Percentiles rank a stretch among this genome's conserved stretches.
Conservation (phyloP, 208 protist genomes). For the Angomonas ambiguus region DNA sequence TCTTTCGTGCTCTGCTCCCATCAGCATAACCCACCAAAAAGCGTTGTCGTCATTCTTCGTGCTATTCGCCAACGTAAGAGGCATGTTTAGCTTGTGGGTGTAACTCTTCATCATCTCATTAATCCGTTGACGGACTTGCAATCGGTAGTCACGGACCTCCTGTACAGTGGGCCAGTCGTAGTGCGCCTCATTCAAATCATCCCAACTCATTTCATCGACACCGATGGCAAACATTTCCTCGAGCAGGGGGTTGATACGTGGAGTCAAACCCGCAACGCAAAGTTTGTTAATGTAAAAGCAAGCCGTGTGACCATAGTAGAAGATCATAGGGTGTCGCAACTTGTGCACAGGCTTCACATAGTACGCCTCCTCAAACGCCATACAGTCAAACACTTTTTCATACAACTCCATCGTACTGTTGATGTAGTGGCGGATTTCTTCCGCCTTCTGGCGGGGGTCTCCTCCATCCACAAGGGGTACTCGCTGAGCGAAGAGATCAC, state of each 20-base stretch:
- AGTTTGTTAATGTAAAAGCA: constrained; percentile 97
- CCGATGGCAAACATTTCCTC: constrained; percentile 94
- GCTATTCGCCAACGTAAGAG: constrained; percentile 76
- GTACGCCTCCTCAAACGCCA: constrained; percentile 79
- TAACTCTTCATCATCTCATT: constrained; percentile 70
- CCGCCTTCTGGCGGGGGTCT: constrained; percentile 54
- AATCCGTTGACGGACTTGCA: constrained; percentile 68
- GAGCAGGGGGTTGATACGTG: constrained; percentile 76
- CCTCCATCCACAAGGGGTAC: constrained; percentile 41
- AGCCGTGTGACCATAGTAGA: constrained; percentile 96
- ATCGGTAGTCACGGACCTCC: constrained; percentile 88
- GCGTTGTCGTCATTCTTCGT: constrained; percentile 69
- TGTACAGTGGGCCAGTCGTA: constrained; percentile 87
- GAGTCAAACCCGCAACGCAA: constrained; percentile 72
- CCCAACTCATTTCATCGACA: constrained; percentile 98
- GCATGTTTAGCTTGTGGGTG: constrained; percentile 65
- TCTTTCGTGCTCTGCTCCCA: constrained; percentile 95
- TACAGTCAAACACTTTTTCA: constrained; percentile 83
- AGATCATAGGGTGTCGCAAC: constrained; percentile 95
- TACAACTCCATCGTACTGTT: constrained; percentile 84
- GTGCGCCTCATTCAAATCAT: constrained; percentile 89
- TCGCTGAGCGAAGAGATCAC: constrained; percentile 62
- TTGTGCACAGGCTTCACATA: constrained; percentile 82
- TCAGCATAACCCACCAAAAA: constrained; percentile 92
- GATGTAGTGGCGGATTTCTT: constrained; percentile 87